Evolutionary conservation across 108 stramenopile genomes (phyloP).

Genomic region (Fragilariopsis cylindrus): DNA sequence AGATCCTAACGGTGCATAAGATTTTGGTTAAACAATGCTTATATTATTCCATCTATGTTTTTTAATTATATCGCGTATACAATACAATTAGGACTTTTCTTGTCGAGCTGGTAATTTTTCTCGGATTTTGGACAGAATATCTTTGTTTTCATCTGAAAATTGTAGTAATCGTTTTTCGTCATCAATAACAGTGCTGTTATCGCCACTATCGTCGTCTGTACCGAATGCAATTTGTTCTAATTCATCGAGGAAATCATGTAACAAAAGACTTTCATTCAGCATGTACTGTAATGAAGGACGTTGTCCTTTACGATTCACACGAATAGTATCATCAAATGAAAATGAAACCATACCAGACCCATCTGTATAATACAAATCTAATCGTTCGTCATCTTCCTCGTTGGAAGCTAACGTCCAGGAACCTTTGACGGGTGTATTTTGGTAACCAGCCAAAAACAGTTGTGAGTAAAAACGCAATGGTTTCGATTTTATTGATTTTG

Average conservation of each 20-base stretch:
- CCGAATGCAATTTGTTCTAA: conserved; percentile 53
- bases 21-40: too few species aligned
- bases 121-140: conserved; percentile 55
- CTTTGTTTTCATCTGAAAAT: conserved; percentile 38
- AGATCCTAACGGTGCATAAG: too few species aligned
- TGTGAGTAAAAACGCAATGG: conserved; percentile 50
- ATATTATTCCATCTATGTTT: too few species aligned
- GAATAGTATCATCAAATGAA: conserved; percentile 34
- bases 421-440: conserved; percentile 53
- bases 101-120: conserved; percentile 63
- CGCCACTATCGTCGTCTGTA: conserved; percentile 26
- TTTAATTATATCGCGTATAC: too few species aligned
- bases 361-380: conserved; percentile 68
- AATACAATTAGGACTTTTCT: conserved; percentile 16
- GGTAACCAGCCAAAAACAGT: conserved; percentile 51
- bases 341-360: conserved; percentile 64
- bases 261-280: conserved; percentile 77
- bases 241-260: conserved; percentile 76
- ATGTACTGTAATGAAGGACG: conserved; percentile 62
- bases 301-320: conserved; percentile 54
- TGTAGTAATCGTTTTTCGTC: conserved; percentile 57
- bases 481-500: conserved; percentile 39
- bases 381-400: conserved; percentile 39
- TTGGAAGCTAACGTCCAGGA: conserved; percentile 59
- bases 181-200: conserved; percentile 26